These are phyloP conservation scores for Phytophthora colocasiae DNA, from an alignment of 352 stramenopile species.

Conservation along the genomic window DNA sequence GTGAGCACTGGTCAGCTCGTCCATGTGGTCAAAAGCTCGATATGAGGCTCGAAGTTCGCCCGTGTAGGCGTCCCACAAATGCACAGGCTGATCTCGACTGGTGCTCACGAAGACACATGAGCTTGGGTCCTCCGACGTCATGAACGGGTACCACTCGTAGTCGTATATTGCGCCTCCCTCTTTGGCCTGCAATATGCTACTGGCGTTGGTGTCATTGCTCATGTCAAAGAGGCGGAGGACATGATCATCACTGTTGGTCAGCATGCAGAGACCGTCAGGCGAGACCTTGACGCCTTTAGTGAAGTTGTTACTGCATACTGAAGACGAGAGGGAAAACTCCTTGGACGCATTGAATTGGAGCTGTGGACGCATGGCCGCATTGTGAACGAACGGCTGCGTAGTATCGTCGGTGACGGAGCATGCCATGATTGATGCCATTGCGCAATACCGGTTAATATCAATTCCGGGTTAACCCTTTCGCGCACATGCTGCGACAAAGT, in stretches of 20 bases:
- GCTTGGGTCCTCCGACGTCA: conserved; percentile 75
- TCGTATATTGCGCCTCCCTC: conserved; percentile 90
- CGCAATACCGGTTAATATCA: no score
- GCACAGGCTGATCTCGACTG: conserved; percentile 87
- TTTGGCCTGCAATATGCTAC: conserved; percentile 58
- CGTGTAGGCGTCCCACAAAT: conserved; percentile 94
- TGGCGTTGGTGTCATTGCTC: conserved; percentile 4
- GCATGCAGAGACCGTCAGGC: conserved; percentile 86
- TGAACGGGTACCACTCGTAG: conserved; percentile 90
- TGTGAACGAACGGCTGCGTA: conserved; percentile 21
- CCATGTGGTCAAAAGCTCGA: conserved; percentile 84
- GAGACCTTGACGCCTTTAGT: conserved; percentile 78
- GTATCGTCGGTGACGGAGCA: background rate
- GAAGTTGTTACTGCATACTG: conserved; percentile 66
- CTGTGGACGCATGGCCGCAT: conserved; percentile 19
- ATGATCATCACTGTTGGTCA: conserved; percentile 88
- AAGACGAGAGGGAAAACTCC: conserved; percentile 35
- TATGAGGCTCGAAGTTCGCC: conserved; percentile 85
- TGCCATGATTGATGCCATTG: background rate
- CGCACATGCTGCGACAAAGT: no score
- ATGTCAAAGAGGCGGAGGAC: conserved; percentile 84
- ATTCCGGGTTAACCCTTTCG: no score
- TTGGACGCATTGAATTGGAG: conserved; percentile 33
- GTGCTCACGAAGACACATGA: conserved; percentile 90
- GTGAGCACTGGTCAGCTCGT: conserved; percentile 83